A percentile compares a stretch with the other conserved stretches of the same genome.
Evolutionary conservation across 2,329 filamentous ascomycete genomes (phyloP).

Genomic region (Microdochium bolleyi): DNA sequence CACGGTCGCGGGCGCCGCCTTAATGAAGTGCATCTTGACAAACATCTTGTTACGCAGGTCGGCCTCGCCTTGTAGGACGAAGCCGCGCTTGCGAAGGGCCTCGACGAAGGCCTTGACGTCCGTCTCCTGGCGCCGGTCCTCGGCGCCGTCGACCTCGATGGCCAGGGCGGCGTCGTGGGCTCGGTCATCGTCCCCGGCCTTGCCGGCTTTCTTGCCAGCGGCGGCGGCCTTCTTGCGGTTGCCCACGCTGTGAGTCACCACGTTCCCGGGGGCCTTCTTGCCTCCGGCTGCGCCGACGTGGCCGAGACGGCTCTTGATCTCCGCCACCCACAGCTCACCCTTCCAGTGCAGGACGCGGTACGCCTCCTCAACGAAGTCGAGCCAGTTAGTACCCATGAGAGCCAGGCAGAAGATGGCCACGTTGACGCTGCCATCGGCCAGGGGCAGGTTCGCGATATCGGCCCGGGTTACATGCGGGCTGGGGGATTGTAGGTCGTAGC

Average conservation of each 20-base stretch:
- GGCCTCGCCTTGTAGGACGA: constrained; percentile 69
- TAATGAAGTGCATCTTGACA: constrained; percentile 92
- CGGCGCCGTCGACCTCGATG: constrained; percentile 62
- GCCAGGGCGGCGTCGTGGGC: constrained; percentile 46
- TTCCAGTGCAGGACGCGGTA: constrained; percentile 87
- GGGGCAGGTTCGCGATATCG: constrained; percentile 78
- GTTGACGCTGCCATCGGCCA: constrained; percentile 69
- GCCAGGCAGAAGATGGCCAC: constrained; percentile 92
- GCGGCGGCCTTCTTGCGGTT: constrained; percentile 47
- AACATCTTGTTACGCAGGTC: constrained; percentile 97
- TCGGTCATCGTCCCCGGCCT: constrained; percentile 27
- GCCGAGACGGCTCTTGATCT: constrained; percentile 91
- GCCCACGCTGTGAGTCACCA: constrained; percentile 64
- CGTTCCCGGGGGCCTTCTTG: constrained; percentile 32
- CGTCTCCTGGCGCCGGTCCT: constrained; percentile 61
- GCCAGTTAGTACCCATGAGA: constrained; percentile 98
- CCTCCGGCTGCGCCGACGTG: constrained; percentile 38
- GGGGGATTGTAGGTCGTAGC: constrained; percentile 79
- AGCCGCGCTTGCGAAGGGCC: constrained; percentile 72
- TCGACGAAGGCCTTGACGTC: constrained; percentile 84
- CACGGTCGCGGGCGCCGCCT: constrained; percentile 64
- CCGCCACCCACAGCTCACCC: constrained; percentile 92
- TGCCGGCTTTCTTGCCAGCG: constrained; percentile 27
- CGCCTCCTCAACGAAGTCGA: constrained; percentile 92
- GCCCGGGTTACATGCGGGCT: constrained; percentile 73